Base-by-base conservation (phyloP, 140 eudicot species). In the Senecio squalidus region DNA sequence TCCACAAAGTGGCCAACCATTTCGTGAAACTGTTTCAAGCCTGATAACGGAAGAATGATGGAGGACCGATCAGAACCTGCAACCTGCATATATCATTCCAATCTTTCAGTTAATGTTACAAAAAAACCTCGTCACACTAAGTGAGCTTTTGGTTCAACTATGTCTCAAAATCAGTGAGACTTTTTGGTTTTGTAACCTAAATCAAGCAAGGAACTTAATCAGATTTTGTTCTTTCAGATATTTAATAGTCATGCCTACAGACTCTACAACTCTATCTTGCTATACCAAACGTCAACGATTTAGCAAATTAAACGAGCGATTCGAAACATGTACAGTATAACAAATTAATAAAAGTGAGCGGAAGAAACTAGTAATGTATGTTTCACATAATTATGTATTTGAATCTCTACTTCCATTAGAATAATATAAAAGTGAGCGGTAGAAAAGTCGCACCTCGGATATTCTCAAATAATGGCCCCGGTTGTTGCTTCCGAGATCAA, bases 1-100 rank as follows among this genome's bases (percentile, higher is more conserved):
- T 91, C 98, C 72, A 91, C 98, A 52, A 91, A 91, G 77, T 91
- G 96, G 20, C 96, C 96, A 27, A 91, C 91, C 92, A 86, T 91
- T 74, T 91, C 96, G 56, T 91, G 59, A 65, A 91, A 91, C 69
- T 91, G 98, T 44, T 84, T 91, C 74, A 91, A 82, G 27, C 98
- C 98, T 1, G 98, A 91, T 41, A 91, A 81, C 1, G 98, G 98
- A 57, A 91, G 94, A 66, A 91, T 91, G 58, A 91, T 91, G 55
- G 98, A 91, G n/a, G 98, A 91, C 30, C 98, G 86, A 55, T 91
- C 98, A 4, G 98, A 75, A 21, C 98, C 98, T 27, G 98, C 93
- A 51, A 91, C 98, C 98, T 91, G 84, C 84, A 76, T 18, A 51
- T 71, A 25, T 46, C 26, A 16, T 36, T 45, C 25, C 36, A 27